Conservation (phyloP, 2,329 filamentous ascomycete genomes). For the Emergomyces orientalis region DNA sequence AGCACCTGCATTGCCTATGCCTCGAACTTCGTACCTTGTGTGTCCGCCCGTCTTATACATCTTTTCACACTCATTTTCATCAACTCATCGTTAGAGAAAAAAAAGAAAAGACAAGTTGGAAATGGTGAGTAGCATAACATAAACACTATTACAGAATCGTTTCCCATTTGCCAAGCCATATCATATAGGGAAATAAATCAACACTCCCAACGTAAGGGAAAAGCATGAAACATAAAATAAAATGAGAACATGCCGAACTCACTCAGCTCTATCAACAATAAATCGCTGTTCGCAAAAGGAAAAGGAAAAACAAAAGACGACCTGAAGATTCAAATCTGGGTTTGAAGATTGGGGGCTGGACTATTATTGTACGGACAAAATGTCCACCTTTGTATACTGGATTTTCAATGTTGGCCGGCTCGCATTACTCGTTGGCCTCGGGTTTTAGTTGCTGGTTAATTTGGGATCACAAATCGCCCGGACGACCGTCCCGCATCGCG, state of each 20-base stretch:
- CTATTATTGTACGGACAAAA: neutral
- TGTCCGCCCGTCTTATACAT: neutral
- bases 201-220: neutral
- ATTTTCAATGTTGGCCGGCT: neutral
- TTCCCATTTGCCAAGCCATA: neutral
- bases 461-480: neutral
- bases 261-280: conserved; percentile 5
- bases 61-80: neutral
- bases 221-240: neutral
- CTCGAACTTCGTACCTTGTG: neutral
- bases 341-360: neutral
- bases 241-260: neutral
- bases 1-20: conserved; percentile 1
- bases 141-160: conserved; percentile 3
- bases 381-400: neutral
- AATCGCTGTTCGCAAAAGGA: neutral
- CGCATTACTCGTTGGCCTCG: neutral
- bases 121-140: neutral
- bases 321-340: neutral
- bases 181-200: neutral
- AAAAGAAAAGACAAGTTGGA: neutral
- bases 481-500: conserved; percentile 6
- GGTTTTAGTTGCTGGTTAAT: neutral
- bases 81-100: neutral
- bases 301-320: neutral